Evolutionary conservation across 106 monocot species (phyloP).

Genomic region (Posidonia australis): DNA sequence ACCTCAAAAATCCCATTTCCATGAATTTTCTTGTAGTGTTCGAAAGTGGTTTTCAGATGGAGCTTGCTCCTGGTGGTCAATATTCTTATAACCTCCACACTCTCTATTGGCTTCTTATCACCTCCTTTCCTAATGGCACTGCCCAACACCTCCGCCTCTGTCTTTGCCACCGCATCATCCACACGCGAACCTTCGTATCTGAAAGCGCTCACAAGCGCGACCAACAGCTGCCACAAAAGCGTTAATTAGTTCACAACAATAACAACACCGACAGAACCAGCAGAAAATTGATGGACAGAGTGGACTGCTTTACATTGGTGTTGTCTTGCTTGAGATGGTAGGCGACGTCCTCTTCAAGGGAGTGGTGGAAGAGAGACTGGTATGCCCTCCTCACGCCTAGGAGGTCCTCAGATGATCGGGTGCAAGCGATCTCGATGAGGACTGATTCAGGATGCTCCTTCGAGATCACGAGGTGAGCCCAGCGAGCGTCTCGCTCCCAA

Average conservation of each 20-base stretch:
- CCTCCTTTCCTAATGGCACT: constrained; percentile 18
- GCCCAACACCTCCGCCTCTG: constrained; percentile 40
- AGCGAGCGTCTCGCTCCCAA: constrained; percentile 60
- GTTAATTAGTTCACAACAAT: not conserved
- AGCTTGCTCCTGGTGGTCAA: constrained; percentile 58
- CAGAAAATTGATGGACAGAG: too few relatives aligned
- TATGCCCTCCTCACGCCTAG: constrained; percentile 50
- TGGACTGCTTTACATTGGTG: constrained; percentile 18
- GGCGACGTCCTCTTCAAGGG: constrained; percentile 68
- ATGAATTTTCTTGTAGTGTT: constrained; percentile 40
- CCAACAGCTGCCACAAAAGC: constrained; percentile 28
- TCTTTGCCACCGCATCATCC: constrained; percentile 30
- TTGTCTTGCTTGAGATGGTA: constrained; percentile 34
- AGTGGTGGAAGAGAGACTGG: constrained; percentile 49
- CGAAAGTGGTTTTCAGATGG: constrained; percentile 35
- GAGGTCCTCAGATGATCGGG: constrained; percentile 48
- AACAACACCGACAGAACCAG: too few relatives aligned
- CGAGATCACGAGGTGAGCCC: constrained; percentile 51
- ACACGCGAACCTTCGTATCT: constrained; percentile 53
- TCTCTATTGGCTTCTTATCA: constrained; percentile 15
- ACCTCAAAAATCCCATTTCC: constrained; percentile 60
- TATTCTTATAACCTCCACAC: constrained; percentile 38
- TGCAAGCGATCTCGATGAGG: constrained; percentile 63
- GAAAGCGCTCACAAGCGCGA: constrained; percentile 55
- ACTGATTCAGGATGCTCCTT: constrained; percentile 39